These are phyloP conservation scores for Achlya hypogyna DNA, from an alignment of 352 stramenopile species.

Conservation along the genomic window DNA sequence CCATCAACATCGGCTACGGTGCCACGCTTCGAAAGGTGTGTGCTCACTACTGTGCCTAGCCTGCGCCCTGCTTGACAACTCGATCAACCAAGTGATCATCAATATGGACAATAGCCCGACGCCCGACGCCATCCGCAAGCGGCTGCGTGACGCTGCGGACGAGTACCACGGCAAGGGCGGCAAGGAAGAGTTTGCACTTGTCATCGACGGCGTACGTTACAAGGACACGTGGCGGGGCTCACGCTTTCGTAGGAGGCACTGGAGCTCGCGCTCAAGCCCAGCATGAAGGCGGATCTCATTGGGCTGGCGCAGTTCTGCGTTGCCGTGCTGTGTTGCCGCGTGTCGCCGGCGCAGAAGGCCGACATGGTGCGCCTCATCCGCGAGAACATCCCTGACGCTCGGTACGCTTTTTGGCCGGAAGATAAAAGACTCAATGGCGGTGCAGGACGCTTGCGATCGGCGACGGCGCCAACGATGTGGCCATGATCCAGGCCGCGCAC, in stretches of 20 bases:
- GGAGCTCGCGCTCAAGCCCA: constrained; percentile 40
- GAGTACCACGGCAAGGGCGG: constrained; percentile 42
- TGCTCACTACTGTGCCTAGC: constrained; percentile 23
- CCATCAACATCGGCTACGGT: constrained; percentile 85
- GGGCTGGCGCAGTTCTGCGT: constrained; percentile 54
- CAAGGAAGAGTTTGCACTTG: constrained; percentile 36
- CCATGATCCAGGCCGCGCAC: constrained; percentile 91
- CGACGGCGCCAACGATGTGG: constrained; percentile 91
- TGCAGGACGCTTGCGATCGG: constrained; percentile 76
- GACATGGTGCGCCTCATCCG: constrained; percentile 69
- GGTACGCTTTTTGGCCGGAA: constrained; percentile 4
- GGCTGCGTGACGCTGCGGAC: constrained; percentile 31
- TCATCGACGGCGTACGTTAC: constrained; percentile 44
- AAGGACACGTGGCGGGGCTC: not conserved
- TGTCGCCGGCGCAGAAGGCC: constrained; percentile 79
- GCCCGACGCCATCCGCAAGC: constrained; percentile 55
- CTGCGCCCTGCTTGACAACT: constrained; percentile 75
- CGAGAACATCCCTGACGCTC: constrained; percentile 40
- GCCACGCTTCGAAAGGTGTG: constrained; percentile 39
- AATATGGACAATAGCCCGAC: constrained; percentile 59
- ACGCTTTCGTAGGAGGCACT: constrained; percentile 32
- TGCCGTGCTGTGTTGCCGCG: constrained; percentile 78
- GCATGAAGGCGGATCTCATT: constrained; percentile 48
- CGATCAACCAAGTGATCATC: constrained; percentile 70
- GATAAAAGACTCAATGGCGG: not conserved